phyloP scores from a whole-genome alignment of 352 stramenopile genomes.

The Globisporangium rhizosaccharum region DNA sequence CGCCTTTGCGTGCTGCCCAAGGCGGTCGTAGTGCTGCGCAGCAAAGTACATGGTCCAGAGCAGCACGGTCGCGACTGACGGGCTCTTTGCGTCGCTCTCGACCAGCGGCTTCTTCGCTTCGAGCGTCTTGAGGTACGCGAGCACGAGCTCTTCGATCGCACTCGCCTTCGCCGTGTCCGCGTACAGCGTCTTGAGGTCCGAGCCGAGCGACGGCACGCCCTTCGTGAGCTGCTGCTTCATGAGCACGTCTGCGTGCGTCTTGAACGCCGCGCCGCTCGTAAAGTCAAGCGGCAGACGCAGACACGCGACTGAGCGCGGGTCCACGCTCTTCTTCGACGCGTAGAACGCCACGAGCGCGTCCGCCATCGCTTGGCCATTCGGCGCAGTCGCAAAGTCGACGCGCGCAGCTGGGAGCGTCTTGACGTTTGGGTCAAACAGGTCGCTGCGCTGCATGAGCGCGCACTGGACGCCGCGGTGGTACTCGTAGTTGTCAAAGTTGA shows the following conservation, averaged over 20 bases:
- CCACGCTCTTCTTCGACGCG: conserved; percentile 34
- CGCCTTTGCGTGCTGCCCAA: conserved; percentile 81
- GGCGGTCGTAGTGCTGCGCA: conserved; percentile 90
- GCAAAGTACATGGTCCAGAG: conserved; percentile 93
- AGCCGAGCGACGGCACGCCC: conserved; percentile 91
- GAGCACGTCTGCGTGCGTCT: conserved; percentile 50
- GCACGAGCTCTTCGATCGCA: conserved; percentile 68
- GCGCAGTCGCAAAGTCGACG: conserved; percentile 45
- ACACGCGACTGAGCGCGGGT: conserved; percentile 72
- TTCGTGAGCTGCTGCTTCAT: conserved; percentile 80
- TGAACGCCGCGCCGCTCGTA: conserved; percentile 71
- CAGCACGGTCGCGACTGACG: conserved; percentile 31
- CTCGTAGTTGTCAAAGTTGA: conserved; percentile 91
- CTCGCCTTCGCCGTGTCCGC: conserved; percentile 44
- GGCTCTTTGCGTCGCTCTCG: conserved; percentile 22
- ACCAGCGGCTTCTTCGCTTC: conserved; percentile 54
- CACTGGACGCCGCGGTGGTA: conserved; percentile 87
- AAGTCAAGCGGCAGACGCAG: conserved; percentile 91
- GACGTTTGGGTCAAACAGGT: conserved; percentile 46
- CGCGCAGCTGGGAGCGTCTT: conserved; percentile 33
- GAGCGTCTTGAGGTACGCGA: conserved; percentile 78
- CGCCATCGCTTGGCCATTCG: conserved; percentile 34
- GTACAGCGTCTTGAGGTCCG: conserved; percentile 92
- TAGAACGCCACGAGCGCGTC: conserved; percentile 55
- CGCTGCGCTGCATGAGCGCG: conserved; percentile 52